phyloP scores from a whole-genome alignment of 176 grass and related monocot genomes.

The Oryza meyeriana region DNA sequence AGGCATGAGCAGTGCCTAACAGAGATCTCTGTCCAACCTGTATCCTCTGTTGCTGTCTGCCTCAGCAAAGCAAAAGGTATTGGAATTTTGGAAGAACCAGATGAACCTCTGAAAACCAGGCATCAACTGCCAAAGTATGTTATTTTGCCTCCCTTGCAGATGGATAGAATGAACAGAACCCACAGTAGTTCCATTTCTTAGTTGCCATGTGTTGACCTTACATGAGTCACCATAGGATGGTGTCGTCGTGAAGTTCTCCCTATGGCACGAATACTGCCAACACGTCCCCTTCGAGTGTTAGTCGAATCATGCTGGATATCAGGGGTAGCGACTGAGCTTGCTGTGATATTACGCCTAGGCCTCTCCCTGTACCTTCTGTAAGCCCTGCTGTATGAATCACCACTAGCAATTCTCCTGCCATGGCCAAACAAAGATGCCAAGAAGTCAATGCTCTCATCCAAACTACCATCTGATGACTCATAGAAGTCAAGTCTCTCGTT shows the following conservation, averaged over 20 bases:
- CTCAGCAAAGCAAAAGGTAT: slow-evolving; percentile 30
- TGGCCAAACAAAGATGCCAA: slow-evolving; percentile 45
- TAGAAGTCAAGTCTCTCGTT: slow-evolving; percentile 48
- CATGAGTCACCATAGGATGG: slow-evolving; percentile 23
- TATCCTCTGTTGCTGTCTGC: slow-evolving; percentile 13
- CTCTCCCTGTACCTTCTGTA: neutral
- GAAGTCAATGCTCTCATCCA: slow-evolving; percentile 45
- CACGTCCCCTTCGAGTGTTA: slow-evolving; percentile 10
- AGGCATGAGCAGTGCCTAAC: slow-evolving; percentile 22
- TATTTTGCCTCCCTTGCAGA: slow-evolving; percentile 35
- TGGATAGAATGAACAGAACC: slow-evolving; percentile 35
- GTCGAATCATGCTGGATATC: neutral
- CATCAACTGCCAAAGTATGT: slow-evolving; percentile 16
- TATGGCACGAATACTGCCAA: slow-evolving; percentile 14
- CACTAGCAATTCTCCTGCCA: slow-evolving; percentile 40
- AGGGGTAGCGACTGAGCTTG: neutral
- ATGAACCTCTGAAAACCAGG: neutral
- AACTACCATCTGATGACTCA: slow-evolving; percentile 45
- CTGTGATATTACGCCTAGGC: neutral
- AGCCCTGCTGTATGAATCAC: neutral
- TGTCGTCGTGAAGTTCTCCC: slow-evolving; percentile 26
- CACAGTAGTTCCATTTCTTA: slow-evolving; percentile 20
- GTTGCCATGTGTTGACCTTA: slow-evolving; percentile 20
- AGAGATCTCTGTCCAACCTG: slow-evolving; percentile 33
- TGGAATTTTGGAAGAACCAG: slow-evolving; percentile 24